Evolutionary conservation across 2,329 filamentous ascomycete genomes (phyloP).

Genomic region (Aureobasidium sp.): DNA sequence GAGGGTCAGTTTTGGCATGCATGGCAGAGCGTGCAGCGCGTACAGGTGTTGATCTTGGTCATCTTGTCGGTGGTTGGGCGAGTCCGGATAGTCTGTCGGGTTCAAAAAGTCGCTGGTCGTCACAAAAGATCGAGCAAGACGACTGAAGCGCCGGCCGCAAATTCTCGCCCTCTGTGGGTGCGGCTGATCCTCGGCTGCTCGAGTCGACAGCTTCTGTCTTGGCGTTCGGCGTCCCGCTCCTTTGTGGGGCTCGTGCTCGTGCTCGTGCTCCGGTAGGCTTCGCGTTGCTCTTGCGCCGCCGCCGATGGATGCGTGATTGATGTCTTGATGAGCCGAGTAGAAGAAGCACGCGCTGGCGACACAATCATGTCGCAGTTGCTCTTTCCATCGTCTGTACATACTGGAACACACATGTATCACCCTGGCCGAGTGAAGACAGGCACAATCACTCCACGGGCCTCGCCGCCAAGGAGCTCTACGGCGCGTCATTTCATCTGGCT

Average conservation of each 20-base stretch:
- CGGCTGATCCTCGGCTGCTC: constrained; percentile 1
- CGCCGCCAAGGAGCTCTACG: background rate
- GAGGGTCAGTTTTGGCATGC: background rate
- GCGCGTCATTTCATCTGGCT: background rate
- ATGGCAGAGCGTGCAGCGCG: constrained; percentile 21
- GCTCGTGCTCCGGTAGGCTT: background rate
- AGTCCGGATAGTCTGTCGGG: constrained; percentile 11
- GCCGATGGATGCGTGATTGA: background rate
- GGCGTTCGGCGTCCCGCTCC: background rate
- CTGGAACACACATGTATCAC: background rate
- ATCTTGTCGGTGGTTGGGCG: constrained; percentile 43
- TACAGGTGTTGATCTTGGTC: constrained; percentile 61
- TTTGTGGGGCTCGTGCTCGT: background rate
- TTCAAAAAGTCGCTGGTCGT: constrained; percentile 13
- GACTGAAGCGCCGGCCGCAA: background rate
- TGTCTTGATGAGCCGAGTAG: background rate
- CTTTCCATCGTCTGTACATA: background rate
- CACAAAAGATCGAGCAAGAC: background rate
- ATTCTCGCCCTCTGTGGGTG: background rate
- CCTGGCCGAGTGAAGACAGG: background rate
- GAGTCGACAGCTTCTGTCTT: background rate
- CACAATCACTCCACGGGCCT: background rate
- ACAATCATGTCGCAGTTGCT: background rate
- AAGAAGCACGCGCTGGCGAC: background rate
- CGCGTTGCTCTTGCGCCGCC: background rate